Conservation (phyloP, 805 yeast genomes). For the Torulaspora microellipsoides region DNA sequence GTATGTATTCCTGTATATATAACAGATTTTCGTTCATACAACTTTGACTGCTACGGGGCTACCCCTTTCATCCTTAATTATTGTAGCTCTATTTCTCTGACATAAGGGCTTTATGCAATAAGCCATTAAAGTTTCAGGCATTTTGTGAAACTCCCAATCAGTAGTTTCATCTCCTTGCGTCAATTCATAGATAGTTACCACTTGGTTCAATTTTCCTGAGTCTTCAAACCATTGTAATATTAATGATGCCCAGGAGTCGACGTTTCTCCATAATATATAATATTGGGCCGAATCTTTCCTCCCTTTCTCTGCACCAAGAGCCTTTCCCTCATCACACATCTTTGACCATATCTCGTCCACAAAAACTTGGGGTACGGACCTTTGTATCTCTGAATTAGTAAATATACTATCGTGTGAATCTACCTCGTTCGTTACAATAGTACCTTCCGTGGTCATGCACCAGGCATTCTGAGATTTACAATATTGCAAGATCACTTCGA, state of each 20-base stretch:
- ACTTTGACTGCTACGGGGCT: slow-evolving; percentile 76
- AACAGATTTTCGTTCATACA: slow-evolving; percentile 32
- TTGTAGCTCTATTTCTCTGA: slow-evolving; percentile 66
- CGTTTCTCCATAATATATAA: slow-evolving; percentile 59
- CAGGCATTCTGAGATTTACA: slow-evolving; percentile 55
- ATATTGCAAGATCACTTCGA: slow-evolving; percentile 53
- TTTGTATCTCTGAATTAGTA: slow-evolving; percentile 45
- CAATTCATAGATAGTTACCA: slow-evolving; percentile 79
- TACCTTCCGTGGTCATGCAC: slow-evolving; percentile 40
- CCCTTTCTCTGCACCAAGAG: slow-evolving; percentile 41
- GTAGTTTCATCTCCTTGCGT: slow-evolving; percentile 56
- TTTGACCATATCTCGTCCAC: slow-evolving; percentile 50
- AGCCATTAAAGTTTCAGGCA: slow-evolving; percentile 54
- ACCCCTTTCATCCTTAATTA: slow-evolving; percentile 62
- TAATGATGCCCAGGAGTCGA: slow-evolving; percentile 63
- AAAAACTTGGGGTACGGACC: slow-evolving; percentile 53
- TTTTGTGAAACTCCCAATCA: slow-evolving; percentile 55
- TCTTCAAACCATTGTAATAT: slow-evolving; percentile 67
- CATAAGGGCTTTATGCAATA: slow-evolving; percentile 54
- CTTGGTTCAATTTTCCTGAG: slow-evolving; percentile 72
- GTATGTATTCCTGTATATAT: slow-evolving; percentile 10
- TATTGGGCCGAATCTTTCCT: slow-evolving; percentile 37
- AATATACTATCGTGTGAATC: slow-evolving; percentile 38
- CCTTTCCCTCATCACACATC: slow-evolving; percentile 54
- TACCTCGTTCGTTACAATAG: slow-evolving; percentile 27